Evolutionary conservation across 2,329 filamentous ascomycete genomes (phyloP).

Genomic region (Apiospora rasikravindrae): DNA sequence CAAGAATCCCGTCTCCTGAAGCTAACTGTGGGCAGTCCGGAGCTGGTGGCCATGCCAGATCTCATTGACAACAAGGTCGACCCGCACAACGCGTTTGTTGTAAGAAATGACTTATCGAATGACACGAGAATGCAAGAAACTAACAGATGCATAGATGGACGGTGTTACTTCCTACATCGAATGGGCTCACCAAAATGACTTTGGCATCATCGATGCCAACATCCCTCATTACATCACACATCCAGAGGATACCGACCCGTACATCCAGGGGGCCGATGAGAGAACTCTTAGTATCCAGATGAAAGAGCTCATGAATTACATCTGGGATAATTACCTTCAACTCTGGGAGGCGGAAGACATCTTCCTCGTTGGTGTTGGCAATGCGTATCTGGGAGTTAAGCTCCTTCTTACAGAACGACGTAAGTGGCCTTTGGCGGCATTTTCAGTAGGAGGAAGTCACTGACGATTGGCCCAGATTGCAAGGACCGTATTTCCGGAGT

Average conservation of each 20-base stretch:
- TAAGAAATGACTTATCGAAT: conserved; percentile 51
- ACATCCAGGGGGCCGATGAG: conserved; percentile 51
- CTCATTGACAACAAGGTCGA: conserved; percentile 75
- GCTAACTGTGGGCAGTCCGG: conserved; percentile 56
- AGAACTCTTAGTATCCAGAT: conserved; percentile 61
- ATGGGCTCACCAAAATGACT: conserved; percentile 79
- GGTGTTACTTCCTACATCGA: conserved; percentile 79
- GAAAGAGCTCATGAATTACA: conserved; percentile 78
- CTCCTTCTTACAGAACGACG: conserved; percentile 79
- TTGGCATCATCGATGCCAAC: conserved; percentile 90
- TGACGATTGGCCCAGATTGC: conserved; percentile 51
- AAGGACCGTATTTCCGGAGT: conserved; percentile 72
- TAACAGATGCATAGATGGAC: conserved; percentile 69
- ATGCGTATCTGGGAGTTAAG: conserved; percentile 83
- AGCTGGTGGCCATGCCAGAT: conserved; percentile 71
- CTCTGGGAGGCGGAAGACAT: conserved; percentile 74
- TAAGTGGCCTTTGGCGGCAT: conserved; percentile 42
- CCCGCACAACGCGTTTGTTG: conserved; percentile 86
- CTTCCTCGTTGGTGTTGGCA: conserved; percentile 87
- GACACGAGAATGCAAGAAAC: conserved; percentile 21
- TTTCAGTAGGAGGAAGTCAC: background rate
- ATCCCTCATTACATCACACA: conserved; percentile 78
- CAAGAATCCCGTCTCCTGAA: background rate
- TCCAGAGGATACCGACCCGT: conserved; percentile 59
- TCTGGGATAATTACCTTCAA: conserved; percentile 98